Evolutionary conservation across 2,329 filamentous ascomycete genomes (phyloP), one percentile per base, ranked within the genome.

Genomic region (Fusarium floridanum): DNA sequence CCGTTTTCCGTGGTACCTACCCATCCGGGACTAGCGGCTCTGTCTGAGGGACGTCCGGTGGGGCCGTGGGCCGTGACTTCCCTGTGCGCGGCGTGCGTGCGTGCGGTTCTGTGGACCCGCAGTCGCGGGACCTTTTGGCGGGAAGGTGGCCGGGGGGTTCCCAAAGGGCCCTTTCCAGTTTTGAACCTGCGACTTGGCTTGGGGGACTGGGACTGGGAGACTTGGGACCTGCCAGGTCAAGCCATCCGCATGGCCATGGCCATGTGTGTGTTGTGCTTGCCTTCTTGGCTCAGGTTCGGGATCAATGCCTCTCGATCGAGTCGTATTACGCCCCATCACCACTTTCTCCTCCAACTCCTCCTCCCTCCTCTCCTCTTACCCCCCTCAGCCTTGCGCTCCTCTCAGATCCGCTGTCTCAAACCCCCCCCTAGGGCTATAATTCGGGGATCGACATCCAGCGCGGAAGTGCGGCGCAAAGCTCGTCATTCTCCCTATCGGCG

Each of bases 61-160:
- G 66, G 71, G 71, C 67, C 64, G 72, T 70, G 70, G 69, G 64
- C 68, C 65, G 62, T 60, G 66, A 67, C 72, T 77, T 76, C 74
- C 72, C 69, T 67, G 74, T 70, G 74, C 70, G 41, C 41, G 41
- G 41, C 41, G 70, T 72, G 76, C 70, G 70, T 24, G 43, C 43
- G 43, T 48, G 43, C 48, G 48, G 76, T 74, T 70, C 70, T 75
- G 60, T 77, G 71, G 76, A 56, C 70, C 73, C 76, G 70, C 62
- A 68, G 68, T 73, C 76, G 74, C 77, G 76, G 77, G 77, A 78
- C 75, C 77, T 79, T 78, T 78, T 78, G 77, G 68, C 72, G 75
- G 76, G 69, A 77, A 77, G 71, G 70, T 70, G 71, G 67, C 71
- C 69, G 61, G 73, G 32, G 77, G 75, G 27, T 32, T 53, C 27